Conservation (phyloP, 2,329 filamentous ascomycete genomes). For the Plenodomus biglobosus region DNA sequence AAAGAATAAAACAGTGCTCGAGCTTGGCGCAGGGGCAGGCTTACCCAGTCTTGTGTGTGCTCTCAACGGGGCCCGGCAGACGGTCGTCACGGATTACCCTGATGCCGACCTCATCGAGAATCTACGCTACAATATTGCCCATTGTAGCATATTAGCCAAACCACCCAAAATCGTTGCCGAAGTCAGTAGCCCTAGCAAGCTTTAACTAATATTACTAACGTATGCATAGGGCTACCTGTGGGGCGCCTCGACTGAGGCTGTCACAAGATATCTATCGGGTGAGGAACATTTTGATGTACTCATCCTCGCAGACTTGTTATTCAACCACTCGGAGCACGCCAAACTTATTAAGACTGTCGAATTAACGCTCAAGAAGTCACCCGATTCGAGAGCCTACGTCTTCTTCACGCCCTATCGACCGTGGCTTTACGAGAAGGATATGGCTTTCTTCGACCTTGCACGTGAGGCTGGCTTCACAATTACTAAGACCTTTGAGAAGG, state of each 20-base stretch:
- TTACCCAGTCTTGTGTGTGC: conserved; percentile 79
- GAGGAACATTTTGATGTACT: conserved; percentile 70
- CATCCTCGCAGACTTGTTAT: conserved; percentile 85
- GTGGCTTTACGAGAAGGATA: conserved; percentile 82
- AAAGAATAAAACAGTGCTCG: conserved; percentile 70
- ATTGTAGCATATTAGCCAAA: conserved; percentile 50
- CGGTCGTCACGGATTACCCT: conserved; percentile 86
- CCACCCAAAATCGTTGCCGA: conserved; percentile 45
- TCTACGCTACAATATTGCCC: conserved; percentile 72
- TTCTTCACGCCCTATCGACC: conserved; percentile 95
- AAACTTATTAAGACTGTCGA: conserved; percentile 74
- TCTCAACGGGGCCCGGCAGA: conserved; percentile 64
- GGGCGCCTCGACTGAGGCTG: conserved; percentile 65
- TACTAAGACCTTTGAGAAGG: conserved; percentile 76
- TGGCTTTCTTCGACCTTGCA: conserved; percentile 82
- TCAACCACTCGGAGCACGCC: conserved; percentile 84
- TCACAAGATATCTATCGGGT: conserved; percentile 61
- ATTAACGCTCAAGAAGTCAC: conserved; percentile 61
- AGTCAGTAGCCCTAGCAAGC: conserved; percentile 18
- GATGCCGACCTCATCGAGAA: conserved; percentile 81
- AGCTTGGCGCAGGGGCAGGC: conserved; percentile 86
- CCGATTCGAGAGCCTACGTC: conserved; percentile 69
- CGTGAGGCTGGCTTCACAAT: conserved; percentile 71
- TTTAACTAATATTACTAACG: conserved; percentile 8
- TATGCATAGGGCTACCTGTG: conserved; percentile 72